Evolutionary conservation across 2,329 filamentous ascomycete genomes (phyloP).

Genomic region (Fusarium nisikadoi): DNA sequence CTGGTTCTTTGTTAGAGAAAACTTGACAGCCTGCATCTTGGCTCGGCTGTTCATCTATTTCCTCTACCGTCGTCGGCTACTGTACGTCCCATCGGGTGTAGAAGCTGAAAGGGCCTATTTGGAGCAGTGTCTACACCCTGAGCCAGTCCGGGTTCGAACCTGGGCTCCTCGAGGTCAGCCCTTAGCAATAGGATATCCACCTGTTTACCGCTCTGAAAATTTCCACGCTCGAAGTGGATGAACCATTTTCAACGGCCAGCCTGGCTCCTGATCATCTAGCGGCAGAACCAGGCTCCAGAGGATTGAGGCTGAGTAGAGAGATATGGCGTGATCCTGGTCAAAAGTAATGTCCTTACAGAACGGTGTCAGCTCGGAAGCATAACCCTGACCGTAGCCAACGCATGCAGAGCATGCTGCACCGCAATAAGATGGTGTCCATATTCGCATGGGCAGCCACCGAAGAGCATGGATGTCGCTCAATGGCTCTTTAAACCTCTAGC

Average conservation of each 20-base stretch:
- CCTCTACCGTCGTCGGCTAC: neutral
- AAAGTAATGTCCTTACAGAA: slow-evolving; percentile 2
- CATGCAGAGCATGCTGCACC: slow-evolving; percentile 22
- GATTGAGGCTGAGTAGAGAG: slow-evolving; percentile 31
- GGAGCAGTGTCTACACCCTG: slow-evolving; percentile 10
- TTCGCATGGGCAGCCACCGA: slow-evolving; percentile 3
- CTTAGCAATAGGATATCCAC: slow-evolving; percentile 13
- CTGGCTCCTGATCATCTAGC: neutral
- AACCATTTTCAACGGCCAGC: neutral
- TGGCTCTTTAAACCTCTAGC: neutral
- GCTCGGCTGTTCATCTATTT: neutral
- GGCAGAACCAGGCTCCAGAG: slow-evolving; percentile 7
- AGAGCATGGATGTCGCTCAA: slow-evolving; percentile 15
- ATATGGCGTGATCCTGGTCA: slow-evolving; percentile 10
- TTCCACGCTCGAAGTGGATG: slow-evolving; percentile 2
- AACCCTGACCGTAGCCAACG: slow-evolving; percentile 21
- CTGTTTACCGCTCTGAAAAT: slow-evolving; percentile 9
- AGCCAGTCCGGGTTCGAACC: slow-evolving; percentile 5
- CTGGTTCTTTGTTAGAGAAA: slow-evolving; percentile 10
- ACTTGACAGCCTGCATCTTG: neutral
- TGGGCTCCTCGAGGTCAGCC: slow-evolving; percentile 26
- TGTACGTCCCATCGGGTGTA: neutral
- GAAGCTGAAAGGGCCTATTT: neutral
- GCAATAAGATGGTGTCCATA: slow-evolving; percentile 26
- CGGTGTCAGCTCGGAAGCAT: slow-evolving; percentile 16